Evolutionary conservation across 2,329 filamentous ascomycete species (phyloP).

Genomic region (Samsoniella hepiali): DNA sequence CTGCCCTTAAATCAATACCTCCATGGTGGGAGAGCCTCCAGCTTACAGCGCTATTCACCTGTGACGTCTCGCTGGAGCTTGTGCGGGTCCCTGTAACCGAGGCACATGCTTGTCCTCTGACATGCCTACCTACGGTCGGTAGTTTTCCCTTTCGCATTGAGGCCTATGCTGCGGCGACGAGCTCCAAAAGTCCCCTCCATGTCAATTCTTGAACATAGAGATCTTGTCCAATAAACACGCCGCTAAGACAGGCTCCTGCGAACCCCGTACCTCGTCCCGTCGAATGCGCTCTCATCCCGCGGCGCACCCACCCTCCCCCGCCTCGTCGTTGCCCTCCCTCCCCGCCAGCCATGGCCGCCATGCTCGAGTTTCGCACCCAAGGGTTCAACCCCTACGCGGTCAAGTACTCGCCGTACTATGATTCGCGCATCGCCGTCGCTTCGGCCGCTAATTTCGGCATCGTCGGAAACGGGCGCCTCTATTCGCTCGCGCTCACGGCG

Average conservation of each 20-base stretch:
- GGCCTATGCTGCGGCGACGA: not conserved
- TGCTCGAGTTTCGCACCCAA: conserved; percentile 92
- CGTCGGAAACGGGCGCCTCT: conserved; percentile 90
- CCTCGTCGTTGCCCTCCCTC: not conserved
- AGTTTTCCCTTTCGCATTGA: not conserved
- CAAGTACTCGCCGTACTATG: conserved; percentile 98
- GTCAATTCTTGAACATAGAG: not conserved
- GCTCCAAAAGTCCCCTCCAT: not conserved
- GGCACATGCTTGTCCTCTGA: conserved; percentile 30
- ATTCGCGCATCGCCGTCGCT: conserved; percentile 87
- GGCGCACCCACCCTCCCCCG: not conserved
- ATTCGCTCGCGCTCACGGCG: conserved; percentile 76
- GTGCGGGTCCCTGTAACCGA: conserved; percentile 28
- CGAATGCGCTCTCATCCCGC: conserved; percentile 7
- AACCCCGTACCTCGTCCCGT: not conserved
- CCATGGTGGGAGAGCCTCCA: too few species aligned
- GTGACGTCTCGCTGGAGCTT: conserved; percentile 14
- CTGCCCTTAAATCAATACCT: too few species aligned
- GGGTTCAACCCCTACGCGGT: conserved; percentile 96
- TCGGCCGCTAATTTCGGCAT: conserved; percentile 94
- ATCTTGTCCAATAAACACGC: not conserved
- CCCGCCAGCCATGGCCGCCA: conserved; percentile 47
- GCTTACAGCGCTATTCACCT: not conserved
- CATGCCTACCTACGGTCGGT: not conserved
- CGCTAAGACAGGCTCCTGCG: not conserved